Percentiles rank a stretch among this genome's conserved stretches.
phyloP scores from a whole-genome alignment of 108 stramenopile species.

The Stephanodiscus triporus region DNA sequence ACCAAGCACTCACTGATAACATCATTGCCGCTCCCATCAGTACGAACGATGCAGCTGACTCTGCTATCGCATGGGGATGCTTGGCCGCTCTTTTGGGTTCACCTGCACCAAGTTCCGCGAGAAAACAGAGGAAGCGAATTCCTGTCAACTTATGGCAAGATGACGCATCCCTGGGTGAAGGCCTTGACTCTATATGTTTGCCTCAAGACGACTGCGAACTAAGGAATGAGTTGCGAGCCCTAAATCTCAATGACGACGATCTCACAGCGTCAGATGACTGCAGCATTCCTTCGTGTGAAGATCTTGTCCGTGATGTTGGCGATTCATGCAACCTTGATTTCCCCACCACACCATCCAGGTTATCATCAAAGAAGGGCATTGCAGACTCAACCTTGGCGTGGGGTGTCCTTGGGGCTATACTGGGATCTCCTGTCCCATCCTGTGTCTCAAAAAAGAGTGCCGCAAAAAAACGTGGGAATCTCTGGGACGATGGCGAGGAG shows the following conservation, averaged over 20 bases:
- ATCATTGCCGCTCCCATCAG: not conserved
- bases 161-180: not conserved
- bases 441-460: constrained; percentile 5
- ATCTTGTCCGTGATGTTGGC: not conserved
- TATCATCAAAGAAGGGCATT: not conserved
- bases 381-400: constrained; percentile 6
- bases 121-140: constrained; percentile 1
- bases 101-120: constrained; percentile 4
- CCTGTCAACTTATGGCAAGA: constrained; percentile 16
- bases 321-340: not conserved
- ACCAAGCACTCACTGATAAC: not conserved
- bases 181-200: not conserved
- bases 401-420: constrained; percentile 10
- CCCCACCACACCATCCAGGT: not conserved
- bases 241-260: not conserved
- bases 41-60: not conserved
- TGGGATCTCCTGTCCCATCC: constrained; percentile 6
- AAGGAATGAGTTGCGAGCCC: not conserved
- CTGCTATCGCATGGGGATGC: constrained; percentile 10
- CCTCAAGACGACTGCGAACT: not conserved
- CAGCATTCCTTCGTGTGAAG: not conserved
- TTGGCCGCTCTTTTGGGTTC: constrained; percentile 8
- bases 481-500: constrained; percentile 1
- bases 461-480: not conserved
- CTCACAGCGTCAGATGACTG: not conserved